Base-by-base conservation (phyloP, 2,329 filamentous ascomycete genomes). In the Tolypocladium ovalisporum region DNA sequence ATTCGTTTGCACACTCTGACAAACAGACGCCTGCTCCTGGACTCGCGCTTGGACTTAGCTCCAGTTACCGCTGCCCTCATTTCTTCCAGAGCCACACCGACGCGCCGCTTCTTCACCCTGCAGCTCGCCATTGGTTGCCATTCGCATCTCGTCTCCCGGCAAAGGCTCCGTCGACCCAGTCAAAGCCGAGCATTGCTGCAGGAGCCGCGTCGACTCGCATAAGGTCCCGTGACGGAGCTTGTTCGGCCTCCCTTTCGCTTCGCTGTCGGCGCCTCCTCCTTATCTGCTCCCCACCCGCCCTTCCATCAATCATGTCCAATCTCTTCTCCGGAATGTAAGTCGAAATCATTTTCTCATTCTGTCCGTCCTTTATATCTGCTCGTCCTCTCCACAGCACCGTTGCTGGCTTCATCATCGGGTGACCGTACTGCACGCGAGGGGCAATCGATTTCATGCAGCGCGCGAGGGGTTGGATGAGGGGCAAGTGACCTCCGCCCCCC, bases 281-380 rank as follows among this genome's bases (percentile, higher is more conserved):
- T n/a, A n/a, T 9, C 34, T 17, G 42, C 51, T 52, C 56, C 36
- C 54, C n/a, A n/a, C 52, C 56, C 56, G 54, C 58, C 52, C 52
- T 57, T 59, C 39, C 54, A 52, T 52, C 39, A 64, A 73, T 65
- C 68, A 83, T 83, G 80, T 83, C 80, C 65, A 82, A 82, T 73
- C 73, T 83, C 65, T 83, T 83, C 69, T 83, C 80, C 66, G 80
- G 80, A 71, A 83, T 83, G 80, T 83, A 75, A 80, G 80, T 81
- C 61, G 57, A 60, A 56, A 57, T 44, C 24, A 17, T 2, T 15
- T 22, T 29, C 29, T 40, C 36, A 34, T 56, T 39, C 47, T 52
- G 42, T 39, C 47, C 54, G 6, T 12, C 24, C 35, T 17, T n/a
- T n/a, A n/a, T n/a, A n/a, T n/a, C n/a, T 56, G 51, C 39, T 47